These are phyloP conservation scores for Dipodascopsis tothii DNA, from an alignment of 805 yeast genomes.

Conservation along the genomic window DNA sequence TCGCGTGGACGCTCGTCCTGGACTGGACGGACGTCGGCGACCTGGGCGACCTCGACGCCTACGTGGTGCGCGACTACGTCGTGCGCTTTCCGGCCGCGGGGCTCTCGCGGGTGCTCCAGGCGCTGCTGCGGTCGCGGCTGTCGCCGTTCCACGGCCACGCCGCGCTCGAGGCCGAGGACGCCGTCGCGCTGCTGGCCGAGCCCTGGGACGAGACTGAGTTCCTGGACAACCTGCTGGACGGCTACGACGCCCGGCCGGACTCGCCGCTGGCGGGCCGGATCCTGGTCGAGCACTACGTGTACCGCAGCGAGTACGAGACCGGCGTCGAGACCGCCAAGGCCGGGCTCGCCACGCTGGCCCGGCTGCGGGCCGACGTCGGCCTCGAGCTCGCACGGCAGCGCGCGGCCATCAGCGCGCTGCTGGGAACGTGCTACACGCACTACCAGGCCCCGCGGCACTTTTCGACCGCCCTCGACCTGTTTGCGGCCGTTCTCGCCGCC, in stretches of 20 bases:
- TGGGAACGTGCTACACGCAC: constrained; percentile 73
- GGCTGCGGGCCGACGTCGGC: constrained; percentile 2
- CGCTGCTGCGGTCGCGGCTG: constrained; percentile 57
- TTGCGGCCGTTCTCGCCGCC: constrained; percentile 49
- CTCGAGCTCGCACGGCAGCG: background rate
- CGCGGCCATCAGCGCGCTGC: constrained; percentile 26
- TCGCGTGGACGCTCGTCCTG: constrained; percentile 66
- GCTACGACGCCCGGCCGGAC: constrained; percentile 35
- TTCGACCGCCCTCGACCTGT: constrained; percentile 62
- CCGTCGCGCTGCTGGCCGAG: constrained; percentile 2
- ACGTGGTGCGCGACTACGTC: constrained; percentile 45
- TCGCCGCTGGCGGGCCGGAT: constrained; percentile 62
- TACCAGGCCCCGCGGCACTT: constrained; percentile 87
- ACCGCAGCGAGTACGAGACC: constrained; percentile 53
- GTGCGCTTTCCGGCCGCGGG: constrained; percentile 53
- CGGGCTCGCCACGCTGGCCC: constrained; percentile 44
- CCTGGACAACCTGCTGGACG: constrained; percentile 31
- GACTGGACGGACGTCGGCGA: constrained; percentile 61
- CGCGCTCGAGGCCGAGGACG: constrained; percentile 25
- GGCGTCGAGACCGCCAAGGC: constrained; percentile 54
- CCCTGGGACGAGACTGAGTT: constrained; percentile 12
- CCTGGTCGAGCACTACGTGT: constrained; percentile 51
- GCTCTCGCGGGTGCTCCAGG: constrained; percentile 53
- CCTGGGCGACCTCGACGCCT: constrained; percentile 44
- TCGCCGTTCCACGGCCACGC: constrained; percentile 44